phyloP scores from a whole-genome alignment of 768 basidiomycete species.

The Amanita polypyramis region DNA sequence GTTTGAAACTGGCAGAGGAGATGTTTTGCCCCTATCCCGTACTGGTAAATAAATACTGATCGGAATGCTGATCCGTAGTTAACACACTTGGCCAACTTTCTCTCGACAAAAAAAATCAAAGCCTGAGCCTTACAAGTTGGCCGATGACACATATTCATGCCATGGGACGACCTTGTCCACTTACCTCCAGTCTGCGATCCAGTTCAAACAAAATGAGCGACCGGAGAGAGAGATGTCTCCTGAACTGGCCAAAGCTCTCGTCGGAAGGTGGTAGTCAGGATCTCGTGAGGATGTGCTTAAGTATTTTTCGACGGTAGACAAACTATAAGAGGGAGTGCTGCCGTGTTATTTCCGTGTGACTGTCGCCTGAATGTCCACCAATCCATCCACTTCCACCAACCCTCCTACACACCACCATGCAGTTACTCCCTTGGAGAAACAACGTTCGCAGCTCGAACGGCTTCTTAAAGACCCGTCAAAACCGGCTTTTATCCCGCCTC shows the following conservation, averaged over 20 bases:
- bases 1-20: neutral
- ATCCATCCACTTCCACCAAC: slow-evolving; percentile 13
- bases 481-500: slow-evolving; percentile 66
- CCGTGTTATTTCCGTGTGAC: too few relatives aligned
- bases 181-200: slow-evolving; percentile 29
- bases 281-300: too few relatives aligned
- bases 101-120: too few relatives aligned
- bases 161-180: slow-evolving; percentile 30
- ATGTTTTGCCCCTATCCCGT: neutral
- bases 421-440: slow-evolving; percentile 41
- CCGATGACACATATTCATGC: slow-evolving; percentile 39
- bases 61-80: slow-evolving; percentile 18
- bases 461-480: slow-evolving; percentile 87
- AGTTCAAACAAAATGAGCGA: slow-evolving; percentile 30
- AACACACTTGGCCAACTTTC: slow-evolving; percentile 37
- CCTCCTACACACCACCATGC: slow-evolving; percentile 36
- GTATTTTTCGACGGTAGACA: slow-evolving; percentile 35
- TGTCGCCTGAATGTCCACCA: slow-evolving; percentile 11
- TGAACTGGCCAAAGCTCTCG: slow-evolving; percentile 29
- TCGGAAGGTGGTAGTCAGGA: slow-evolving; percentile 33
- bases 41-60: neutral
- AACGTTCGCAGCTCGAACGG: slow-evolving; percentile 64
- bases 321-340: slow-evolving; percentile 22
- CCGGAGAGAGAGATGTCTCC: slow-evolving; percentile 33
- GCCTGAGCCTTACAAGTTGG: slow-evolving; percentile 25